Evolutionary conservation across 371 early-diverging fungal genomes (phyloP).

Genomic region (Cladochytrium tenue): DNA sequence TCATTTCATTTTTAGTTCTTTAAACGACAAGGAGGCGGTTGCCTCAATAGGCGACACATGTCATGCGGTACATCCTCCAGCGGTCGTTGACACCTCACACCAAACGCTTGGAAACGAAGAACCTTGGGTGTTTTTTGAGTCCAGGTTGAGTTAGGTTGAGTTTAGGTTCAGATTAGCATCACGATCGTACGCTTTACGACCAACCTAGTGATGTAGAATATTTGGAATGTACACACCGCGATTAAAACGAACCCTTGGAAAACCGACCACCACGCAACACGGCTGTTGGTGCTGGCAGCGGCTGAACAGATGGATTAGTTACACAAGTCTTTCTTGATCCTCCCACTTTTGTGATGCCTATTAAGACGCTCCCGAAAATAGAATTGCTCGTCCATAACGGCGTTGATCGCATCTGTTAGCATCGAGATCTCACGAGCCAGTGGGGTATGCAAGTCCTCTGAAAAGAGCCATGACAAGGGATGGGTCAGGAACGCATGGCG

Average conservation of each 20-base stretch:
- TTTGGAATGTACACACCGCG: slow-evolving; percentile 30
- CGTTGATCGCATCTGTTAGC: not conserved
- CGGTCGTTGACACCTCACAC: no score
- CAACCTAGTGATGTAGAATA: slow-evolving; percentile 4
- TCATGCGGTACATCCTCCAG: no score
- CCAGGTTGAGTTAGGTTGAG: no score
- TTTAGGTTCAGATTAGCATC: no score
- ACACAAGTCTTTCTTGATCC: slow-evolving; percentile 45
- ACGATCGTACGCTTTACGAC: no score
- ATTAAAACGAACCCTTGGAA: slow-evolving; percentile 21
- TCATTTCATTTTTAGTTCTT: no score
- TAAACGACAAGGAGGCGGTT: no score
- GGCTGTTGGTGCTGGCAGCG: slow-evolving; percentile 30
- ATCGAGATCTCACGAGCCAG: slow-evolving; percentile 3
- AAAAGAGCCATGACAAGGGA: not conserved
- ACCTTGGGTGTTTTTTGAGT: no score
- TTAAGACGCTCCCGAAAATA: slow-evolving; percentile 33
- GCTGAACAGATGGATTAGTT: slow-evolving; percentile 14
- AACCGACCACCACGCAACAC: slow-evolving; percentile 35
- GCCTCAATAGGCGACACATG: no score
- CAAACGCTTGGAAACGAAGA: no score
- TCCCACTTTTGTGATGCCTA: slow-evolving; percentile 14
- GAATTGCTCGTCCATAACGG: slow-evolving; percentile 1
- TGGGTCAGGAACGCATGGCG: not conserved
- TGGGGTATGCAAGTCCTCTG: slow-evolving; percentile 16